Evolutionary conservation across 2,329 filamentous ascomycete species (phyloP), one percentile per base, ranked within the genome.

Genomic region (Fusarium nematophilum): DNA sequence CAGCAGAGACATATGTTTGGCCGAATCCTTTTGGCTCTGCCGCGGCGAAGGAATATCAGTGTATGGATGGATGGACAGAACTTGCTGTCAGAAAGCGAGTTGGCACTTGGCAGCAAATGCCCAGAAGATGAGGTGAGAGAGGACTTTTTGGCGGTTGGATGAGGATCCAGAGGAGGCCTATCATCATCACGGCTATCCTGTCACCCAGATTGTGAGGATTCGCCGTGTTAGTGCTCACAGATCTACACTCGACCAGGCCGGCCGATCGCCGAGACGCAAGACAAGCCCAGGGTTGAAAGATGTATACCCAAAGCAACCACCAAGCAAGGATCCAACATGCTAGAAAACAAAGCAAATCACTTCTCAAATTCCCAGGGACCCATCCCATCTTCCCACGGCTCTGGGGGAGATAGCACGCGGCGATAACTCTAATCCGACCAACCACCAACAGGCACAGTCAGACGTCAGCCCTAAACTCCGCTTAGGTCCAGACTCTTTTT

Each of bases 401-500:
- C 27, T 18, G 9, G 23, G 42, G 52, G 55, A 54, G 54, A 56
- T 58, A 53, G 45, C 38, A 51, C 34, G 51, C 65, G 58, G 62
- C 31, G 62, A 65, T 61, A 66, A 68, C 47, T 63, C 64, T 69
- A 69, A 62, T 48, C 54, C 39, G 18, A 37, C 57, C 52, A 52
- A 53, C 49, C 45, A 60, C n/a, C 17, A 9, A 15, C 13, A 21
- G 21, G 13, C 49, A 53, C 36, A 44, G 26, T 40, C 45, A 52
- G 43, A 43, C 38, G 39, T 59, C 67, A 65, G 63, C 67, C 62
- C 63, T 68, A 68, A 67, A 67, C 50, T 57, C 57, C 53, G 52
- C 46, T 36, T 54, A 58, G 54, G 52, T 39, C 65, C 46, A 59
- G 65, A 50, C 46, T 51, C 31, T 40, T 42, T 42, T n/a, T n/a